phyloP scores from a whole-genome alignment of 2,329 filamentous ascomycete genomes.

The Ceratocystis cubensis region DNA sequence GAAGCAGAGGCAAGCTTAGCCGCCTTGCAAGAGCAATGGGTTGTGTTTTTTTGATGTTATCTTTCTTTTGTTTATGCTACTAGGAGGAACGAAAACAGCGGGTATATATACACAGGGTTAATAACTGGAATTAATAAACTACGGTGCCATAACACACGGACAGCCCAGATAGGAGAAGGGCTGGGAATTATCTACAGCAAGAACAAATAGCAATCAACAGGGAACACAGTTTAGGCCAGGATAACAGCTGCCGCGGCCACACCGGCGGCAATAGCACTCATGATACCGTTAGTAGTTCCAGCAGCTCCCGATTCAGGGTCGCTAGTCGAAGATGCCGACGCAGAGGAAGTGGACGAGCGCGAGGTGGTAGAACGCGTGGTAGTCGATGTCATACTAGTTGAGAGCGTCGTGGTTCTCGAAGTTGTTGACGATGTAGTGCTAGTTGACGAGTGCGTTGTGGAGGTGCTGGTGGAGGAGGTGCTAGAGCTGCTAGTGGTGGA shows the following conservation, averaged over 20 bases:
- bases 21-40: background rate
- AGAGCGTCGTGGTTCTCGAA: conserved; percentile 8
- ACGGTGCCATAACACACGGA: background rate
- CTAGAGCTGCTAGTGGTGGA: background rate
- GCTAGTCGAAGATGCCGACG: conserved; percentile 2
- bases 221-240: background rate
- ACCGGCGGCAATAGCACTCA: conserved; percentile 2
- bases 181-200: background rate
- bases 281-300: background rate
- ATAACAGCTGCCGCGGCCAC: background rate
- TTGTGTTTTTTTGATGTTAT: background rate
- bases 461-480: background rate
- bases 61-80: background rate
- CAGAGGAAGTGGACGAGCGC: background rate
- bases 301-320: background rate
- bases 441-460: background rate
- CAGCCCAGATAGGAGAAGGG: background rate
- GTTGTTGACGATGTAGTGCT: background rate
- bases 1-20: background rate
- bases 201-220: background rate
- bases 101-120: conserved; percentile 2
- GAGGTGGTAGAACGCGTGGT: background rate
- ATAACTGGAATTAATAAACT: conserved; percentile 10
- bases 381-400: conserved; percentile 1
- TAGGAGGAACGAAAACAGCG: background rate